phyloP scores from a whole-genome alignment of 495 filamentous ascomycete genomes.

The Parathielavia hyrcaniae region DNA sequence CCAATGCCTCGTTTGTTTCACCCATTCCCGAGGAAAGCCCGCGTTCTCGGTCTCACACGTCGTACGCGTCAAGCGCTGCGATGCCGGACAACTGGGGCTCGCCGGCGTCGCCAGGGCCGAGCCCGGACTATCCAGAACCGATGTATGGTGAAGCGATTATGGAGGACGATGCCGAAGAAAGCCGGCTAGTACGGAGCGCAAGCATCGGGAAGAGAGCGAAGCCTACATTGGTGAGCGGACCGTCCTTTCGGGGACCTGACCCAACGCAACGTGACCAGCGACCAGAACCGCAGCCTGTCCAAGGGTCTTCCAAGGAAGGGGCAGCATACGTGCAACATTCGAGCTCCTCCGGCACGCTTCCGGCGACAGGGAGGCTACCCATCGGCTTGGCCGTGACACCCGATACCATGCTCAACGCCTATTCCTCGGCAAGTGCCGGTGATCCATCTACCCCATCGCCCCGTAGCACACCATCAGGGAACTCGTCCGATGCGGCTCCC shows the following conservation, averaged over 20 bases:
- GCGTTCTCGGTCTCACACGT: constrained; percentile 55
- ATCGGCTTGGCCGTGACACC: constrained; percentile 30
- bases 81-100: constrained; percentile 66
- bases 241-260: constrained; percentile 19
- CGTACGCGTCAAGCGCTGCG: constrained; percentile 74
- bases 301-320: constrained; percentile 35
- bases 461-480: constrained; percentile 34
- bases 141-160: constrained; percentile 43
- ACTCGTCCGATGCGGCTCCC: constrained; percentile 16
- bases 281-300: constrained; percentile 33
- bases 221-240: constrained; percentile 62
- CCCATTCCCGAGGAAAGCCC: constrained; percentile 81
- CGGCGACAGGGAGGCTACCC: constrained; percentile 21
- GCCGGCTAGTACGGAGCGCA: constrained; percentile 65
- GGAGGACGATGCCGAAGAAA: constrained; percentile 56
- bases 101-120: constrained; percentile 38
- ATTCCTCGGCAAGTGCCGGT: constrained; percentile 39
- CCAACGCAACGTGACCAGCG: constrained; percentile 25
- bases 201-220: constrained; percentile 70
- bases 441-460: constrained; percentile 30
- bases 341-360: constrained; percentile 37
- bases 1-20: constrained; percentile 68
- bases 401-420: constrained; percentile 41
- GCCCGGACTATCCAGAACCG: constrained; percentile 42
- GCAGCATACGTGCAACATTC: constrained; percentile 42